Base-by-base conservation (phyloP, 352 stramenopile genomes). In the Phytophthora colocasiae region DNA sequence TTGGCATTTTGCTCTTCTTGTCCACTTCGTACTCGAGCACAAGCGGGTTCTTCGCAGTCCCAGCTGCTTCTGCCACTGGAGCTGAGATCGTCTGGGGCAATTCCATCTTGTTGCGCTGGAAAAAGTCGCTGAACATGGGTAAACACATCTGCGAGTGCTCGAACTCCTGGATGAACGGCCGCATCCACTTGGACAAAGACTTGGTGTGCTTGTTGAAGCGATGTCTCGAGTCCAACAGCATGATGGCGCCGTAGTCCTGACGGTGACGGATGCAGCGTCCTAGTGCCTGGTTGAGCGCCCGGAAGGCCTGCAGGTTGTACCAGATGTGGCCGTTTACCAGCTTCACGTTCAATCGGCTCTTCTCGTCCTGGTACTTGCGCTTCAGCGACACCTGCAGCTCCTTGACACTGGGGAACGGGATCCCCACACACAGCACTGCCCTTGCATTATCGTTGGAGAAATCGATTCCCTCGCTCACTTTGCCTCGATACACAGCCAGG, bases 241-340 rank as follows among this genome's bases (percentile, higher is more conserved):
- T 75, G 43, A 99, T 98, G 34, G 92, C 88, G 11, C 98, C 98
- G 66, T 98, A 99, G 75, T 99, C 98, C 27, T 91, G 77, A 4
- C 92, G 89, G 73, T 99, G 98, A 26, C 98, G 96, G 78, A 99
- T 99, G 31, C 98, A 98, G 41, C 98, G 90, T 1, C 98, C 98
- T 15, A 99, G 86, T 10, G 98, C 97, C 83, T 99, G 98, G 77
- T 99, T 99, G 10, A 99, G 90, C 11, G 97, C 97, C n/a, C 97
- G 89, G 69, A 98, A 98, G 1, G 97, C 97, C 70, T 99, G 96
- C 34, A 99, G 90, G 24, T 93, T 88, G 77, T 99, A 99, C 98
- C 98, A 99, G 14, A 72, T 69, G 41, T 77, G 69, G 11, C 88
- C 88, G 15, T 86, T 90, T n/a, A 93, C 83, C 12, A 89, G 73